Base-by-base conservation (phyloP, 306 rosid genomes). In the Sophora flavescens region DNA sequence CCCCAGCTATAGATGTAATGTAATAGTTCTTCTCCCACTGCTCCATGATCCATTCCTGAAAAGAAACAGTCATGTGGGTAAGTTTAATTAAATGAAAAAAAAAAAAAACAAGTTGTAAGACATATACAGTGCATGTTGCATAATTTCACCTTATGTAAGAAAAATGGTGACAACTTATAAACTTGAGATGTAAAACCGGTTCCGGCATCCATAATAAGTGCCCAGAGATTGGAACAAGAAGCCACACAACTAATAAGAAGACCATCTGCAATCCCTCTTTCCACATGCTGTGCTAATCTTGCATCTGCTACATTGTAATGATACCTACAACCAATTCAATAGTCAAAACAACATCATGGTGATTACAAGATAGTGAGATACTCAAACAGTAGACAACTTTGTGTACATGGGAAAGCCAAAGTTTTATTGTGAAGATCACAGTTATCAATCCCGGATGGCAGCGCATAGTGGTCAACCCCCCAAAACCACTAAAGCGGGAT, bases 171-270 rank as follows among this genome's bases (percentile, higher is more conserved):
- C 70, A 91, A 79, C 83, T 94, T 93, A 77, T 88, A 89, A 76
- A 91, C 94, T 90, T 94, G 98, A 81, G 13, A 68, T 1, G 94
- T 71, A 82, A 90, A 94, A 79, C 92, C 92, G 66, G 98, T 94
- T 81, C 97, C 97, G 44, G 97, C 97, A 70, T 94, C 98, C 98
- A 94, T 94, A 73, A 94, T 94, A 65, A 94, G 96, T 36, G 98
- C 97, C 98, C 98, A 94, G 18, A 91, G 94, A 89, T 89, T 91
- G 78, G 97, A 87, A 78, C 97, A 91, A 50, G 97, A 94, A 26
- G 97, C 79, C 71, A 94, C 98, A 51, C 97, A 94, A 74, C 94
- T 91, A 62, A 94, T 94, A 63, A 87, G 96, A 78, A 94, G 89
- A 50, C 97, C 97, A 83, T 94, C 98, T 63, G 94, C 91, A 89